Base-by-base conservation (phyloP, 176 grass and related monocot genomes). In the Pharus latifolius region DNA sequence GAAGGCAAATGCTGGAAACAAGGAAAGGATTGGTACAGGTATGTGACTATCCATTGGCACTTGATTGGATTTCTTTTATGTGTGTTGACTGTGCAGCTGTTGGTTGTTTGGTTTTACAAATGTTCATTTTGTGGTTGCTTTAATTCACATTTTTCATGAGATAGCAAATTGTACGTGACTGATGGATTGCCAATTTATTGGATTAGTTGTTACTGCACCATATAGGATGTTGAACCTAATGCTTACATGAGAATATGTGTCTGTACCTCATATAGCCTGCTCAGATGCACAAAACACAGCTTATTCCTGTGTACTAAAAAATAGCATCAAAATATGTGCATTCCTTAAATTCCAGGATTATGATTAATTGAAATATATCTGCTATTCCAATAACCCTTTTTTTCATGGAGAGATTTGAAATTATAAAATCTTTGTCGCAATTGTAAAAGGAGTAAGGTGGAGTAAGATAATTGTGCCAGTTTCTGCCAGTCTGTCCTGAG, bases 11-110 rank as follows among this genome's bases (percentile, higher is more conserved):
- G 64, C 43, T 98, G 95, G 95, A 98, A 93, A 68, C 95, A 90
- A 75, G 89, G 89, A 20, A 98, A 91, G 75, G 89, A 98, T 79
- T 98, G 95, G 95, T 98, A 92, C 75, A 98, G 95, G 95, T 98
- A 93, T 72, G 77, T n/a, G n/a, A n/a, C n/a, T n/a, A n/a, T n/a
- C n/a, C 56, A 67, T 60, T 46, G 6, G 51, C 63, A 60, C 31
- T 60, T 66, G 2, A 60, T 66, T 60, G 28, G 18, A 43, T 60
- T 70, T 77, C 28, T 63, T 72, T 65, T 57, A 10, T 34, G 33
- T 17, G 64, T 16, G 32, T 53, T 44, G 72, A 69, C n/a, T 63
- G 38, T 63, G 17, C 16, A 73, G 38, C 37, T 51, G 30, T 17
- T 40, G 11, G 45, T 77, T 42, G 49, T 13, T 22, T 49, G 10